phyloP scores from a whole-genome alignment of 2,329 filamentous ascomycete genomes.

The Phialophora verrucosa region DNA sequence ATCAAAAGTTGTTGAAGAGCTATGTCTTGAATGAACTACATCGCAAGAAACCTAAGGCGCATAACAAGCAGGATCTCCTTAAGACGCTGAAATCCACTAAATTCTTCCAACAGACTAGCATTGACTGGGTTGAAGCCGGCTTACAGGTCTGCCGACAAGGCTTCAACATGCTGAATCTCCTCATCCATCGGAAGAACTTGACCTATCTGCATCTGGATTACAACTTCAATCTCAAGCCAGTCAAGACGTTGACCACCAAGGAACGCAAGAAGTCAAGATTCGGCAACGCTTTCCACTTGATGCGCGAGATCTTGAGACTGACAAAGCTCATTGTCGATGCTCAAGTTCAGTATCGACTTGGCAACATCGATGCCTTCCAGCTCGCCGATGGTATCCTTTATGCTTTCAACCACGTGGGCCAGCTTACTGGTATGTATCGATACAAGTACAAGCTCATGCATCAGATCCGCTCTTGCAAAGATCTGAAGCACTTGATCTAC shows the following conservation, averaged over 20 bases:
- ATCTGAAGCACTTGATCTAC: conserved; percentile 98
- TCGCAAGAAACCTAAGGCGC: conserved; percentile 91
- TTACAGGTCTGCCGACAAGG: conserved; percentile 97
- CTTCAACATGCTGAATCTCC: conserved; percentile 97
- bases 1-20: conserved; percentile 95
- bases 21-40: conserved; percentile 96
- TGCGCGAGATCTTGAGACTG: conserved; percentile 94
- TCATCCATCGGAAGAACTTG: conserved; percentile 97
- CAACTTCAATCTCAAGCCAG: conserved; percentile 98
- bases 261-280: conserved; percentile 99
- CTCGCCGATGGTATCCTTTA: conserved; percentile 98
- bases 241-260: conserved; percentile 98
- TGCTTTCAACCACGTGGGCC: conserved; percentile 98
- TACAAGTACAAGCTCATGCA: conserved; percentile 99
- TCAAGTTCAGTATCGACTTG: conserved; percentile 94
- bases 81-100: conserved; percentile 92
- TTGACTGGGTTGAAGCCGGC: conserved; percentile 99
- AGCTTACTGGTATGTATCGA: conserved; percentile 98
- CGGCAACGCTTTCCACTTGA: conserved; percentile 97
- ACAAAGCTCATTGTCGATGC: conserved; percentile 98
- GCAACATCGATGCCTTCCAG: conserved; percentile 98
- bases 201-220: conserved; percentile 98
- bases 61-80: conserved; percentile 92
- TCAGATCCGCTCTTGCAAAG: conserved; percentile 98
- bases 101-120: conserved; percentile 99